Percentiles rank a stretch among this genome's conserved stretches.
These are phyloP conservation scores for Saccharomycopsis crataegensis DNA, from an alignment of 1,139 yeast genomes.

Conservation along the genomic window DNA sequence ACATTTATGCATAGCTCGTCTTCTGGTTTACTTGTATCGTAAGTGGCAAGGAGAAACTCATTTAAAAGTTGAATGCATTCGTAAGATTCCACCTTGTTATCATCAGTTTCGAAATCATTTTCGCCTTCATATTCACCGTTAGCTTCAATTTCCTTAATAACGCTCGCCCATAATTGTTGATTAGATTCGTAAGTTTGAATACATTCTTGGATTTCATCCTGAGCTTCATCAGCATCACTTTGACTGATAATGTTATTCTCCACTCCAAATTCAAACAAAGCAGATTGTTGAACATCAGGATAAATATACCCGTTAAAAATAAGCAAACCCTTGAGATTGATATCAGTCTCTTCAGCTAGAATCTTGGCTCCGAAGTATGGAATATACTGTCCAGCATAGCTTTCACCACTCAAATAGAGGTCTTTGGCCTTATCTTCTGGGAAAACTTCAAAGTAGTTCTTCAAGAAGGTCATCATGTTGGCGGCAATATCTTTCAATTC, in stretches of 20 bases:
- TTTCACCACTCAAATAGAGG: constrained; percentile 63
- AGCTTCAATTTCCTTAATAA: constrained; percentile 19
- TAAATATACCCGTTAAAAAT: constrained; percentile 83
- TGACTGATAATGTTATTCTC: constrained; percentile 47
- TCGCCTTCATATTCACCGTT: constrained; percentile 13
- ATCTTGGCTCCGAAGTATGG: constrained; percentile 63
- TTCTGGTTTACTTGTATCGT: not conserved
- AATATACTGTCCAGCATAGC: constrained; percentile 80
- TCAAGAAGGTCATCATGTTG: constrained; percentile 49
- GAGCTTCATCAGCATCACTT: not conserved
- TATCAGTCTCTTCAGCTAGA: constrained; percentile 25
- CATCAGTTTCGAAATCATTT: constrained; percentile 1
- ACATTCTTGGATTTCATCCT: not conserved
- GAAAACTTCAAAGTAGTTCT: constrained; percentile 49
- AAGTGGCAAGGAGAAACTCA: constrained; percentile 1
- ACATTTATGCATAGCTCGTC: constrained; percentile 47
- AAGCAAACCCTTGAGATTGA: constrained; percentile 47
- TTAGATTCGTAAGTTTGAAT: not conserved
- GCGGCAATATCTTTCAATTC: constrained; percentile 33
- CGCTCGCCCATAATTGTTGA: not conserved
- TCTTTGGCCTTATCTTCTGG: constrained; percentile 57
- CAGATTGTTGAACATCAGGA: constrained; percentile 63
- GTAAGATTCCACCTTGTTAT: constrained; percentile 14
- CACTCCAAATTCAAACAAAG: constrained; percentile 68
- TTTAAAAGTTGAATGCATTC: constrained; percentile 21